Percentiles rank a stretch among this genome's conserved stretches.
These are phyloP conservation scores for Nakaseomyces uthaithaninus DNA, from an alignment of 1,139 yeast species.

Conservation along the genomic window DNA sequence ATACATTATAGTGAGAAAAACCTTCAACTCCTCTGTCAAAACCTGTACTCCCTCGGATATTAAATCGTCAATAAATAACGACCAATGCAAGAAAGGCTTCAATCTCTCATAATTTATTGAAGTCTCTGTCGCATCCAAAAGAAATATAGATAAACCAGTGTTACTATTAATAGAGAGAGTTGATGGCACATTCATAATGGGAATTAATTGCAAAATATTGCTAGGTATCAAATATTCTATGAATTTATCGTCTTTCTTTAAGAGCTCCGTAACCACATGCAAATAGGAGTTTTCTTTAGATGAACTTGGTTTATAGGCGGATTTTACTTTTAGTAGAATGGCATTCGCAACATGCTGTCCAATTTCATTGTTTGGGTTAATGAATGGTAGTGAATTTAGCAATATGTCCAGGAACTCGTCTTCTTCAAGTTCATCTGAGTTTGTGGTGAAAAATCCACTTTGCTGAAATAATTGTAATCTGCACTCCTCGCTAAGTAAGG, in stretches of 20 bases:
- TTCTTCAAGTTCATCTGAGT: neutral
- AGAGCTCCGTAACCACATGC: neutral
- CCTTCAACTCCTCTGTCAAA: conserved; percentile 13
- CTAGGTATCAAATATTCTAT: neutral
- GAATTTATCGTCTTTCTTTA: neutral
- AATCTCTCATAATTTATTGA: conserved; percentile 14
- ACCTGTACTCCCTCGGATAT: conserved; percentile 16
- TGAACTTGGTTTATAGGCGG: neutral
- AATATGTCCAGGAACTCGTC: neutral
- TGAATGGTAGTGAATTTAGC: no score
- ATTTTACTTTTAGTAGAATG: neutral
- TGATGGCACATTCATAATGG: neutral
- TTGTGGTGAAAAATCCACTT: neutral
- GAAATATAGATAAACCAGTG: conserved; percentile 33
- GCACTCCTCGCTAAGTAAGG: neutral
- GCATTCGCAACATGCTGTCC: neutral
- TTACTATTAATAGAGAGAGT: neutral
- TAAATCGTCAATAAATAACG: conserved; percentile 24
- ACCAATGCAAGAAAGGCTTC: conserved; percentile 20
- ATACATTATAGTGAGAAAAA: conserved; percentile 30
- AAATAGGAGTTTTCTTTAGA: neutral
- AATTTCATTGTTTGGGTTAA: neutral
- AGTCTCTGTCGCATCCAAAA: conserved; percentile 25
- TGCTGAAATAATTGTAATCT: neutral
- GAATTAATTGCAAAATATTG: neutral